Conservation (phyloP, 352 stramenopile genomes). For the Pythium sukuiense region DNA sequence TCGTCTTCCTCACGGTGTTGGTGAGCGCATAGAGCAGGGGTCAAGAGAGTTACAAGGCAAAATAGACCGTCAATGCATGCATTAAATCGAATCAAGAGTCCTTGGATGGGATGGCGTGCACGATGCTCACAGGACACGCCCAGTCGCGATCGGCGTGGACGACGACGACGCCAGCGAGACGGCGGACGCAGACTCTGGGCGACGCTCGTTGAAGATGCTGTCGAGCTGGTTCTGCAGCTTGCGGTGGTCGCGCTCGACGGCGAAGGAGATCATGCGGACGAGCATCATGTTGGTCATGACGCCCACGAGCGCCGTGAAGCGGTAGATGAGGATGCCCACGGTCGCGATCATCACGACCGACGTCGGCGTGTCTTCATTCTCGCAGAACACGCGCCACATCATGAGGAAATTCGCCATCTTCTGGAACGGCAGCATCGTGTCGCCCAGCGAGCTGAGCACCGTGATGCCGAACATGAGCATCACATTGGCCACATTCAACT, state of each 20-base stretch:
- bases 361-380: conserved; percentile 40
- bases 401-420: conserved; percentile 61
- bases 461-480: conserved; percentile 51
- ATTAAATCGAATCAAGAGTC: too few relatives aligned
- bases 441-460: conserved; percentile 45
- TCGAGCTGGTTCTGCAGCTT: conserved; percentile 14
- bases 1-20: conserved; percentile 25
- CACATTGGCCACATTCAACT: conserved; percentile 31
- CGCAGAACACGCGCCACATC: conserved; percentile 51
- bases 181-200: neutral
- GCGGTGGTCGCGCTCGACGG: conserved; percentile 13
- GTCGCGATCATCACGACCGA: conserved; percentile 43
- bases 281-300: conserved; percentile 58
- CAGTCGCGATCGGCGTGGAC: neutral
- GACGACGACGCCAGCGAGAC: neutral
- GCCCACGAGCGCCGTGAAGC: conserved; percentile 47
- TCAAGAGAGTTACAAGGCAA: too few relatives aligned
- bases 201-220: neutral
- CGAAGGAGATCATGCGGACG: conserved; percentile 49
- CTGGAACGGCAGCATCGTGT: conserved; percentile 41
- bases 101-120: too few relatives aligned
- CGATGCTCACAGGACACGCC: neutral
- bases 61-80: neutral
- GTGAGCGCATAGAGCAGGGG: conserved; percentile 20
- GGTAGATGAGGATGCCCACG: conserved; percentile 44